Evolutionary conservation across 257 asterid genomes (phyloP).

Genomic region (Petrea volubilis): DNA sequence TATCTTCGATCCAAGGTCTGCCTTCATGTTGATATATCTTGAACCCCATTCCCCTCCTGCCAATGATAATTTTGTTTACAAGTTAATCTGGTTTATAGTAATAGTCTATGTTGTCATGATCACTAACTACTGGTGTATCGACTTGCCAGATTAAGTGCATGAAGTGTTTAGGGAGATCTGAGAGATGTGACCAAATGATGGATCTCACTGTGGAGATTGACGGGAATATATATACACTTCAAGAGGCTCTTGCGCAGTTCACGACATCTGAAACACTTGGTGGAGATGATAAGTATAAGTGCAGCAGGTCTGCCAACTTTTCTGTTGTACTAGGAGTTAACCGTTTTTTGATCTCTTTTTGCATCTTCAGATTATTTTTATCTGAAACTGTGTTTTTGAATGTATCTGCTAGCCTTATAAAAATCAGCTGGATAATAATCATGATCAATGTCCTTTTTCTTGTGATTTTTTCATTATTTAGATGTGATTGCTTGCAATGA

Average conservation of each 20-base stretch:
- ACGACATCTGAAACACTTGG: slow-evolving; percentile 57
- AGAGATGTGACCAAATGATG: slow-evolving; percentile 47
- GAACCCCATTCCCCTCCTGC: slow-evolving; percentile 1
- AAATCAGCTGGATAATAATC: background rate
- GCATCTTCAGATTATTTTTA: background rate
- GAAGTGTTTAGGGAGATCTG: slow-evolving; percentile 59
- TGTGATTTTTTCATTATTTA: background rate
- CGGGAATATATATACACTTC: slow-evolving; percentile 50
- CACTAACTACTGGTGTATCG: slow-evolving; percentile 22
- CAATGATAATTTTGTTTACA: background rate
- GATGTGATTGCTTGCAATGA: background rate
- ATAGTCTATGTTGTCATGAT: background rate
- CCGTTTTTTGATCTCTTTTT: background rate
- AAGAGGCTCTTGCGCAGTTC: slow-evolving; percentile 56
- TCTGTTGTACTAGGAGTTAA: slow-evolving; percentile 5
- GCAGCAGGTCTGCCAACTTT: slow-evolving; percentile 45
- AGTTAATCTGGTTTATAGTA: slow-evolving; percentile 18
- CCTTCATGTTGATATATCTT: slow-evolving; percentile 13
- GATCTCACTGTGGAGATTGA: slow-evolving; percentile 63
- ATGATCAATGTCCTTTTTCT: background rate
- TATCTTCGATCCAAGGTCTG: slow-evolving; percentile 64
- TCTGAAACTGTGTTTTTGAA: background rate
- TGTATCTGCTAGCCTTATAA: slow-evolving; percentile 5
- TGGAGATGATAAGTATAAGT: slow-evolving; percentile 65
- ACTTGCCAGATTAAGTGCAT: slow-evolving; percentile 53